phyloP scores from a whole-genome alignment of 495 filamentous ascomycete species.

The Neurospora pannonica region DNA sequence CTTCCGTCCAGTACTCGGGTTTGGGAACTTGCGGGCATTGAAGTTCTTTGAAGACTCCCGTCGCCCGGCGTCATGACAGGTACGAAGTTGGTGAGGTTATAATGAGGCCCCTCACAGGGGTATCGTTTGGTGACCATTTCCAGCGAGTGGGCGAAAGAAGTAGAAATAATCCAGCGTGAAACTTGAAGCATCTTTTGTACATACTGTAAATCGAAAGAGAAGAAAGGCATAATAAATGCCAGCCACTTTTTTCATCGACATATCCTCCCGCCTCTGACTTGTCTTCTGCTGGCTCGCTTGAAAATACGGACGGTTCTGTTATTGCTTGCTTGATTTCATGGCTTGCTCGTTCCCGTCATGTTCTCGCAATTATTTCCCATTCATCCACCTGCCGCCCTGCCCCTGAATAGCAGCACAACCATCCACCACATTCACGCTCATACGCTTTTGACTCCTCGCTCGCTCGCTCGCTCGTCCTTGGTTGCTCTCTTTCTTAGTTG shows the following conservation, averaged over 20 bases:
- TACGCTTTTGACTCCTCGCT: slow-evolving; percentile 2
- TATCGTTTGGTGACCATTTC: neutral
- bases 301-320: neutral
- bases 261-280: neutral
- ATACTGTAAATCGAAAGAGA: neutral
- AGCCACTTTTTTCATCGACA: neutral
- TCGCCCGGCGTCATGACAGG: neutral
- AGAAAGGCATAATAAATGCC: neutral
- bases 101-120: neutral
- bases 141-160: neutral
- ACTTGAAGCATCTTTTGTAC: neutral
- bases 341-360: neutral
- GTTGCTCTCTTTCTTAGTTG: slow-evolving; percentile 51
- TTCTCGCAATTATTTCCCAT: neutral
- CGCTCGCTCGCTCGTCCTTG: neutral
- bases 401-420: neutral
- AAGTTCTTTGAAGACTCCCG: neutral
- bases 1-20: neutral
- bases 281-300: neutral
- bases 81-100: neutral
- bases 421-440: neutral
- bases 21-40: neutral
- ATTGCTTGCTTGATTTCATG: neutral
- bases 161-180: neutral
- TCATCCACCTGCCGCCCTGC: neutral